Evolutionary conservation across 140 eudicot genomes (phyloP), one percentile per base, ranked within the genome.

Genomic region (Artemisia princeps): DNA sequence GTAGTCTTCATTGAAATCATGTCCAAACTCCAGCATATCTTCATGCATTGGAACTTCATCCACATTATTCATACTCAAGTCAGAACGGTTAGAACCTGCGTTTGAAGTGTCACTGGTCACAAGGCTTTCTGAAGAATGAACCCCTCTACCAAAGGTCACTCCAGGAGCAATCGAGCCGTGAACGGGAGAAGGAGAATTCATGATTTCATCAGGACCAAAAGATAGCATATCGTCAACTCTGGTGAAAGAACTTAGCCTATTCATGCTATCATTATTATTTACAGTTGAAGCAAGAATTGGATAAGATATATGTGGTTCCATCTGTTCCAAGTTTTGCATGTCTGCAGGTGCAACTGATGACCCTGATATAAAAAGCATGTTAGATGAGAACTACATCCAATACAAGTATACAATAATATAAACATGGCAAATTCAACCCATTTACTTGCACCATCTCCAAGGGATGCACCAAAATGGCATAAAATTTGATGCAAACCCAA

Each of bases 1-100:
- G 82, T 87, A 86, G 16, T 80, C 97, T 67, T 84, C 90, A 49
- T 79, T 74, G 40, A 84, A 84, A 66, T 70, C 84, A 50, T 69
- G 79, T 42, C 78, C 90, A 73, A 77, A 84, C 60, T 80, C 89
- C 69, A 81, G 66, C 72, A 65, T 59, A 65, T 63, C 83, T 78
- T 74, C 78, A 80, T 81, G 79, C 78, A 72, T 72, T 17, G 72
- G 71, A 67, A 74, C 83, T 53, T 78, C 84, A 33, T 81, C 84
- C 60, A 74, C 74, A 53, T 71, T 56, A 66, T 84, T 87, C 89
- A 82, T 87, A 74, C 86, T 80, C 66, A 63, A 64, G 68, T 81
- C 83, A 57, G 86, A 84, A 70, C 84, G 85, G 74, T 84, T 83
- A 54, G 86, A 75, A 55, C 85, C 80, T 13, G 80, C 62, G 76